Conservation (phyloP, 371 early-diverging fungal genomes). For the Saksenaea oblongispora region DNA sequence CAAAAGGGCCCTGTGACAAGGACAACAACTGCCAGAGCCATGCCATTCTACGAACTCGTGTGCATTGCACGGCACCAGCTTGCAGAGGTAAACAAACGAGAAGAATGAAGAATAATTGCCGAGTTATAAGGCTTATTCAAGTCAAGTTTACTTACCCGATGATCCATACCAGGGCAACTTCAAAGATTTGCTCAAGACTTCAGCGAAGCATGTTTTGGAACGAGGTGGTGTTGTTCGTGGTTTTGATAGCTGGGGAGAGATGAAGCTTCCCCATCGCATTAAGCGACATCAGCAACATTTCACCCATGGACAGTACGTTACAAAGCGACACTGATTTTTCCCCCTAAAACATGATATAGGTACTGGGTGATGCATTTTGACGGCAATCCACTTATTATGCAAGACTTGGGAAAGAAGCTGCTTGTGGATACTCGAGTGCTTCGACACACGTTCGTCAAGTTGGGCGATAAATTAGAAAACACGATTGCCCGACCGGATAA, state of each 20-base stretch:
- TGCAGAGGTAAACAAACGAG: slow-evolving; percentile 41
- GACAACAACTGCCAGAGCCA: slow-evolving; percentile 15
- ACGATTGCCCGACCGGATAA: slow-evolving; percentile 63
- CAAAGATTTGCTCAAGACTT: slow-evolving; percentile 66
- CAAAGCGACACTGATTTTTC: background rate
- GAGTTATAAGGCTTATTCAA: background rate
- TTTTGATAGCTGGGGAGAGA: slow-evolving; percentile 68
- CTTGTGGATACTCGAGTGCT: slow-evolving; percentile 75
- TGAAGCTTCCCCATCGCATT: slow-evolving; percentile 64
- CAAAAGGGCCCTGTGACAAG: background rate
- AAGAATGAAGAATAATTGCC: no score
- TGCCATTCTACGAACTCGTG: slow-evolving; percentile 75
- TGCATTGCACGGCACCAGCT: slow-evolving; percentile 65
- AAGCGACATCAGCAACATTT: slow-evolving; percentile 69
- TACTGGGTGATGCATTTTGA: slow-evolving; percentile 84
- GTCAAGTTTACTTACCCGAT: background rate
- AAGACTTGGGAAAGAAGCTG: slow-evolving; percentile 63
- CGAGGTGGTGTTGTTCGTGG: slow-evolving; percentile 79
- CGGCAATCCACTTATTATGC: slow-evolving; percentile 65
- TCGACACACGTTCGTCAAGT: slow-evolving; percentile 74
- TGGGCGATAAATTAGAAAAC: slow-evolving; percentile 68
- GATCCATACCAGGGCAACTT: slow-evolving; percentile 47
- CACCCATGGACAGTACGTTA: slow-evolving; percentile 61
- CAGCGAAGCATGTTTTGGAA: slow-evolving; percentile 71
- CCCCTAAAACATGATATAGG: slow-evolving; percentile 26